Conservation (phyloP, 495 filamentous ascomycete genomes). For the Talaromyces thailandensis region DNA sequence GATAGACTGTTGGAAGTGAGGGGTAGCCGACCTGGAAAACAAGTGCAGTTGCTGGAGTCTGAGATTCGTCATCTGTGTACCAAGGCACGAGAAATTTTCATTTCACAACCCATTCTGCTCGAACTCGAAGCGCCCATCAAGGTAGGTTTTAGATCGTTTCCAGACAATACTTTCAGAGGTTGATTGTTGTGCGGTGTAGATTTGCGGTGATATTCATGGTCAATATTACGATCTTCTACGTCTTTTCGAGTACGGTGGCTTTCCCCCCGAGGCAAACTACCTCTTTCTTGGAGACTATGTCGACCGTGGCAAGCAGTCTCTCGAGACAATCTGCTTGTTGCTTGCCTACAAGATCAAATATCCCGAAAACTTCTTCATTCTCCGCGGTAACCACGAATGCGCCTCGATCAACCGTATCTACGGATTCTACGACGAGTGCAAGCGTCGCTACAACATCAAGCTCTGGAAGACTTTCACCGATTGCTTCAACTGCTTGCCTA, state of each 20-base stretch:
- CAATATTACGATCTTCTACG: conserved; percentile 98
- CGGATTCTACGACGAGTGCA: conserved; percentile 99
- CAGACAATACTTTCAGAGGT: not conserved
- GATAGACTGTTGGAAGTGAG: conserved; percentile 95
- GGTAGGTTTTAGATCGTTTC: conserved; percentile 44
- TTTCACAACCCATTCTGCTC: conserved; percentile 95
- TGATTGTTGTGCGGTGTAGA: conserved; percentile 44
- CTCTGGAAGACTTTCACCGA: conserved; percentile 99
- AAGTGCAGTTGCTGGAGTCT: conserved; percentile 91
- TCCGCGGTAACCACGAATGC: conserved; percentile 98
- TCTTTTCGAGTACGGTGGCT: conserved; percentile 97
- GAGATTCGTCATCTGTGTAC: conserved; percentile 98
- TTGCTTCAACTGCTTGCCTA: conserved; percentile 99
- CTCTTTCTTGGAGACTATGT: conserved; percentile 99
- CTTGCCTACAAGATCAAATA: conserved; percentile 99
- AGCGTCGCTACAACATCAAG: conserved; percentile 99
- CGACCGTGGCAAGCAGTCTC: conserved; percentile 97
- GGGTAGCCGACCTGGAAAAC: conserved; percentile 95
- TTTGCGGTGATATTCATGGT: conserved; percentile 98
- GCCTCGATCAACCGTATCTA: conserved; percentile 99
- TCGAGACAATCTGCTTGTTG: conserved; percentile 97
- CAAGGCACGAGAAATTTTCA: conserved; percentile 98
- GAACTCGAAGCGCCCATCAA: conserved; percentile 98
- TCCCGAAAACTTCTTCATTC: conserved; percentile 98
- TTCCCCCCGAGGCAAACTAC: conserved; percentile 98